phyloP scores from a whole-genome alignment of 768 basidiomycete species.

The Naganishia onofrii region DNA sequence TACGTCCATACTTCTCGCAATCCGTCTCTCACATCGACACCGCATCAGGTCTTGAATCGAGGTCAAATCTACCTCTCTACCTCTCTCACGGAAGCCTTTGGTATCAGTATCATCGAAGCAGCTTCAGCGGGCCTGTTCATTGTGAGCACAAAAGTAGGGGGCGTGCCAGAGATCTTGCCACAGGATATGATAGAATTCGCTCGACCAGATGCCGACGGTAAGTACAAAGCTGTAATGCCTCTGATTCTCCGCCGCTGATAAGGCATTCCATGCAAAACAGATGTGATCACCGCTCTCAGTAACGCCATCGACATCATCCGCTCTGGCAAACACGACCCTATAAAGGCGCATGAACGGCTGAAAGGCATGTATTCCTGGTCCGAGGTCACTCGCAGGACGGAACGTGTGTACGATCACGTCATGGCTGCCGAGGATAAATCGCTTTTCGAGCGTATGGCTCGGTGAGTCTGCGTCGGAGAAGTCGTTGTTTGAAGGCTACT shows the following conservation, averaged over 20 bases:
- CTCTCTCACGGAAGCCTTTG: conserved; percentile 91
- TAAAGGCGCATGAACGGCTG: conserved; percentile 70
- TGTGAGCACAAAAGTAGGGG: conserved; percentile 89
- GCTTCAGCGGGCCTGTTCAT: conserved; percentile 92
- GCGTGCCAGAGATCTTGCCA: conserved; percentile 91
- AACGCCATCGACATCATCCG: conserved; percentile 72
- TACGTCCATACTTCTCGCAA: conserved; percentile 56
- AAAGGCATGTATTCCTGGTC: conserved; percentile 84
- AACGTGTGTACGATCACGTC: conserved; percentile 73
- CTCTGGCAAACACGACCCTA: conserved; percentile 68
- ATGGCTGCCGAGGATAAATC: conserved; percentile 63
- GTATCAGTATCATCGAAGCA: conserved; percentile 95
- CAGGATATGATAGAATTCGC: conserved; percentile 94
- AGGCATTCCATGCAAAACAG: conserved; percentile 55
- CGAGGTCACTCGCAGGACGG: conserved; percentile 73
- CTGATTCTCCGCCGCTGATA: not conserved
- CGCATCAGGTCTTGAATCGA: conserved; percentile 68
- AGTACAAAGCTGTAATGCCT: conserved; percentile 35
- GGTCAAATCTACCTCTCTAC: conserved; percentile 94
- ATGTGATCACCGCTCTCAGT: conserved; percentile 77
- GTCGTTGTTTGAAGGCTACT: not conserved
- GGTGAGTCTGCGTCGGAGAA: conserved; percentile 58
- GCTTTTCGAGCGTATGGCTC: conserved; percentile 71
- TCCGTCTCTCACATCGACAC: not conserved
- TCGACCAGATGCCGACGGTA: conserved; percentile 88